Evolutionary conservation across 805 yeast species (phyloP), one percentile per base, ranked within the genome.

Genomic region (Saturnispora dispora): DNA sequence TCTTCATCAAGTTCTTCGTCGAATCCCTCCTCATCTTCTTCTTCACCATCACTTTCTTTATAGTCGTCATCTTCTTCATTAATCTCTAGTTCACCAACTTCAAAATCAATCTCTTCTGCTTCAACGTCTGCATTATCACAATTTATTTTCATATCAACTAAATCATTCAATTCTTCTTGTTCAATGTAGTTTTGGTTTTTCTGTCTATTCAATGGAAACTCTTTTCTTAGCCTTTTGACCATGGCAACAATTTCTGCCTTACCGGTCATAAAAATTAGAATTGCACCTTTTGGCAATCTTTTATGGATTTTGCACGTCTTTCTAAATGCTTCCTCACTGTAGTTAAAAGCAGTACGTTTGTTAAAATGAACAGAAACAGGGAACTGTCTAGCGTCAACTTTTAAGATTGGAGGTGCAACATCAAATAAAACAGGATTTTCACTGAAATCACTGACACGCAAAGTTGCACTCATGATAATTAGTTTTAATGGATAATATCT

Each of bases 401-500:
- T 84, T 36, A 95, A 69, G 35, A 95, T 79, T 2, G 99, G 99
- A 1, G 99, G 99, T 0, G 86, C 82, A 0, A 62, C 59, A 17
- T 73, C 66, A 61, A 95, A 93, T 32, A 95, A 70, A 2, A 74
- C 68, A 15, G 67, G 63, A 65, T 93, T 93, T 60, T 89, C 95
- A 48, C 96, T 81, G 63, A 93, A 93, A 65, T 93, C 99, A 15
- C 91, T 70, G 0, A 93, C 98, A 60, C 98, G 75, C 53, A 93
- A 74, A 0, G 99, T 93, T 17, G 99, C 99, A 43, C 98, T 90
- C 99, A 93, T 93, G 59, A 93, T 83, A 27, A 93, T 78, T 53
- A 93, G 68, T 64, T 91, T 93, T 53, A 93, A 72, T 11, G 85
- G 89, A 55, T 75, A 79, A 60, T 68, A 66, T 28, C 69, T 71